Evolutionary conservation across 202 grass and related monocot species (phyloP), one percentile per base, ranked within the genome.

Genomic region (Cymbopogon flexuosus): DNA sequence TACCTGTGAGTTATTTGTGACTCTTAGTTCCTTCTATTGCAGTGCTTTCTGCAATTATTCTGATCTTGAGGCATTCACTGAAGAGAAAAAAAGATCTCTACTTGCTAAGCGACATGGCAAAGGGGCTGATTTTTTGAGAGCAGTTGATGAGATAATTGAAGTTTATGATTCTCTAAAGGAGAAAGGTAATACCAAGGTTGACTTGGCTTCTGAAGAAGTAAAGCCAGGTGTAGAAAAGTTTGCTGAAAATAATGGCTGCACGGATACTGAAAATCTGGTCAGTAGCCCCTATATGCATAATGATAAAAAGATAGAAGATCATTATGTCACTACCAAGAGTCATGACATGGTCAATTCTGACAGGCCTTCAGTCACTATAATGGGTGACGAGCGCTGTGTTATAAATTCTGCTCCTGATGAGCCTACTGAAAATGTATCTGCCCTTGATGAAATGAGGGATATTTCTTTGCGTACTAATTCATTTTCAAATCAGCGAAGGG

Each of bases 21-120:
- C 76, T 65, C 69, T 63, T 46, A 27, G 37, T 31, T 87, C 18
- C 66, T 81, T 82, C 58, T 64, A 57, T 69, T 85, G 36, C 87
- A 99, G 96, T 83, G 96, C 96, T 80, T 95, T 99, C 78, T 99
- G 96, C 75, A 99, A 87, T 73, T 99, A 93, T 88, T 66, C 92
- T 80, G 96, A 99, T 76, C 84, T 99, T 21, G 96, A 99, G 86
- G 87, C 88, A 82, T 99, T 99, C 85, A 95, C 90, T 24, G 92
- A 99, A 76, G 96, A 99, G 65, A 99, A 99, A 90, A 93, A 88
- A 85, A 99, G 87, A 75, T 88, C 85, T 73, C 72, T 99, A 59
- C 86, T 93, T 75, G 74, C 91, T 76, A 95, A 89, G 67, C 65
- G 88, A 54, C 96, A 99, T 34, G 92, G 96, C 65, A 99, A 95